phyloP scores from a whole-genome alignment of 2,329 filamentous ascomycete species.

The Parascedosporium putredinis region DNA sequence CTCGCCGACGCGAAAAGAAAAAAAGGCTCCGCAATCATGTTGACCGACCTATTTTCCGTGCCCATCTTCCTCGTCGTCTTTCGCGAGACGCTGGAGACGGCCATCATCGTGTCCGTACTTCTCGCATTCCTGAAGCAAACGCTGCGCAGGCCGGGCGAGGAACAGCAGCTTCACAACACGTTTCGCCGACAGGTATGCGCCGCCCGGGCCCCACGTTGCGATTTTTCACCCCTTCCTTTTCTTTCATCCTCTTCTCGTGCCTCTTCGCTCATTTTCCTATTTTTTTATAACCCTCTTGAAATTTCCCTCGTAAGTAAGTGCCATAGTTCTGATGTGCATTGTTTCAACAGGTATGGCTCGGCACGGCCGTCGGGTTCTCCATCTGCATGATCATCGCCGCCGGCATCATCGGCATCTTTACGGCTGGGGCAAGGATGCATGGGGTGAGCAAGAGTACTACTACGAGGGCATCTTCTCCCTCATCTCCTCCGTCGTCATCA shows the following conservation, averaged over 20 bases:
- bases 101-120: conserved; percentile 75
- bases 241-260: no score
- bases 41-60: conserved; percentile 62
- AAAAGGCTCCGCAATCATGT: conserved; percentile 29
- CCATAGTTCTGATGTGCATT: background rate
- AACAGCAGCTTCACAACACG: background rate
- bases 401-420: conserved; percentile 64
- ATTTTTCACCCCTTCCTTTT: no score
- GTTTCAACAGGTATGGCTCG: conserved; percentile 61
- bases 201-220: no score
- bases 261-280: no score
- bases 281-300: no score
- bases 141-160: conserved; percentile 25
- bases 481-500: conserved; percentile 60
- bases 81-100: conserved; percentile 72
- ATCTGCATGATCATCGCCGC: conserved; percentile 56
- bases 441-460: conserved; percentile 53
- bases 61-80: conserved; percentile 88
- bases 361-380: conserved; percentile 49
- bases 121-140: conserved; percentile 79
- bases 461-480: conserved; percentile 68
- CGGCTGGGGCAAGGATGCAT: conserved; percentile 51
- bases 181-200: background rate
- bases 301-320: no score
- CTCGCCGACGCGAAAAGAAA: background rate